Percentiles rank a stretch among this genome's conserved stretches.
Evolutionary conservation across 2,329 filamentous ascomycete genomes (phyloP).

Genomic region (Pezicula carpinea): DNA sequence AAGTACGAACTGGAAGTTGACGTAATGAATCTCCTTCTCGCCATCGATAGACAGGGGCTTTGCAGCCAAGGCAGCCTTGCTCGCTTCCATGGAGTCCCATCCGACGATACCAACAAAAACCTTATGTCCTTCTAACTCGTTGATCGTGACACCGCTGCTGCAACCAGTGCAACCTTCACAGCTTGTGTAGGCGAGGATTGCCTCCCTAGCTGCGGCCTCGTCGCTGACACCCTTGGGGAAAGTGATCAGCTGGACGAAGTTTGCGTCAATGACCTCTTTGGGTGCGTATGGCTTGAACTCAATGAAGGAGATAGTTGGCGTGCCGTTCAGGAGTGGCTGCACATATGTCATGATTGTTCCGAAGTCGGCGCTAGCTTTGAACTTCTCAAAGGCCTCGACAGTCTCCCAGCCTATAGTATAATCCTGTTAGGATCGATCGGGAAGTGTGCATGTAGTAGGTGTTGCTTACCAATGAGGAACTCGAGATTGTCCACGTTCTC

Average conservation of each 20-base stretch:
- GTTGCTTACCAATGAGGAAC: slow-evolving; percentile 19
- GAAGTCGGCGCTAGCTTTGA: slow-evolving; percentile 16
- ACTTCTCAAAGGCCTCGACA: slow-evolving; percentile 16
- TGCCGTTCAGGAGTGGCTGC: slow-evolving; percentile 17
- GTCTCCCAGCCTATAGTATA: slow-evolving; percentile 20
- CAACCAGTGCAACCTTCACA: slow-evolving; percentile 23
- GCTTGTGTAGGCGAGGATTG: slow-evolving; percentile 16
- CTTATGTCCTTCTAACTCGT: slow-evolving; percentile 15
- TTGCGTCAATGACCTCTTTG: slow-evolving; percentile 24
- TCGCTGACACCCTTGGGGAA: slow-evolving; percentile 36
- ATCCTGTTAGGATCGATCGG: not conserved
- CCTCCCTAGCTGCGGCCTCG: slow-evolving; percentile 27
- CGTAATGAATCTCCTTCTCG: slow-evolving; percentile 18
- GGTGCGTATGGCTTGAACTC: slow-evolving; percentile 25
- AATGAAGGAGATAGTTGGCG: slow-evolving; percentile 19
- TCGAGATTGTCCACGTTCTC: slow-evolving; percentile 26
- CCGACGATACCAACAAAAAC: slow-evolving; percentile 22
- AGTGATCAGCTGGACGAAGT: slow-evolving; percentile 36
- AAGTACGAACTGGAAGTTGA: slow-evolving; percentile 18
- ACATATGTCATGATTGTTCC: slow-evolving; percentile 14
- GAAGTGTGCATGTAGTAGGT: not conserved
- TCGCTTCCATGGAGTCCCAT: slow-evolving; percentile 22
- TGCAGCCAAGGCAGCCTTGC: slow-evolving; percentile 16
- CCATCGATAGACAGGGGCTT: slow-evolving; percentile 11
- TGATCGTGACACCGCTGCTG: slow-evolving; percentile 18